phyloP scores from a whole-genome alignment of 2,329 filamentous ascomycete species.

The Anthostomella pinea region DNA sequence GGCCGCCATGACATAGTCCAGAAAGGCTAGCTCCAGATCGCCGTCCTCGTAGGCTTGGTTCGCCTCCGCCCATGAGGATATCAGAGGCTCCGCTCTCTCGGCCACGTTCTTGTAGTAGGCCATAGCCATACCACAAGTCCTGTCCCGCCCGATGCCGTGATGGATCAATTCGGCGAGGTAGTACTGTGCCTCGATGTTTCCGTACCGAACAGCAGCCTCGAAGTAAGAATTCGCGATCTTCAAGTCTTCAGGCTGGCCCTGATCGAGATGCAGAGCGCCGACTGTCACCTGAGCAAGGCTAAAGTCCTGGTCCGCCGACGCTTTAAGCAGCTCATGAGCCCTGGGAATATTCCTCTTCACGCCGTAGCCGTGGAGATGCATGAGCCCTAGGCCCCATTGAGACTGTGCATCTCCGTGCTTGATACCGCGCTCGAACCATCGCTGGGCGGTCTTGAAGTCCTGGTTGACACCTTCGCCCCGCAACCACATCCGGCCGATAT shows the following conservation, averaged over 20 bases:
- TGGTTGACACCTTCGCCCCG: slow-evolving; percentile 82
- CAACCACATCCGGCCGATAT: slow-evolving; percentile 84
- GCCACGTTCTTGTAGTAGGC: slow-evolving; percentile 80
- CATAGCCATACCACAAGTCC: slow-evolving; percentile 72
- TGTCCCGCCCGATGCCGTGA: slow-evolving; percentile 75
- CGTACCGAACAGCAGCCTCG: slow-evolving; percentile 77
- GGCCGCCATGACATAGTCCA: slow-evolving; percentile 81
- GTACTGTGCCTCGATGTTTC: slow-evolving; percentile 85
- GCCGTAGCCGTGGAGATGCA: slow-evolving; percentile 78
- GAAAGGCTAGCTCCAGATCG: slow-evolving; percentile 74
- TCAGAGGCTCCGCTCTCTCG: slow-evolving; percentile 68
- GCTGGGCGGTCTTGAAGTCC: slow-evolving; percentile 70
- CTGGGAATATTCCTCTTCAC: slow-evolving; percentile 62
- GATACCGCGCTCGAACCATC: slow-evolving; percentile 82
- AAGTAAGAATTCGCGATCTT: slow-evolving; percentile 79
- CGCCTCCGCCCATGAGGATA: slow-evolving; percentile 78
- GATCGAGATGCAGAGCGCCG: slow-evolving; percentile 81
- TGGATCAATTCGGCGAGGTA: slow-evolving; percentile 87
- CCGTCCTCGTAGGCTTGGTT: slow-evolving; percentile 78
- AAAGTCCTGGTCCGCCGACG: slow-evolving; percentile 78
- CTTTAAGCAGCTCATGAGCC: slow-evolving; percentile 73
- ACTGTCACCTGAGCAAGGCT: slow-evolving; percentile 78
- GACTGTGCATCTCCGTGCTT: slow-evolving; percentile 75
- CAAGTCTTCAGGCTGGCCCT: slow-evolving; percentile 69
- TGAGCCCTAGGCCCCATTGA: slow-evolving; percentile 78